These are phyloP conservation scores for Colletotrichum caudatum DNA, from an alignment of 2,329 filamentous ascomycete species.

Conservation along the genomic window DNA sequence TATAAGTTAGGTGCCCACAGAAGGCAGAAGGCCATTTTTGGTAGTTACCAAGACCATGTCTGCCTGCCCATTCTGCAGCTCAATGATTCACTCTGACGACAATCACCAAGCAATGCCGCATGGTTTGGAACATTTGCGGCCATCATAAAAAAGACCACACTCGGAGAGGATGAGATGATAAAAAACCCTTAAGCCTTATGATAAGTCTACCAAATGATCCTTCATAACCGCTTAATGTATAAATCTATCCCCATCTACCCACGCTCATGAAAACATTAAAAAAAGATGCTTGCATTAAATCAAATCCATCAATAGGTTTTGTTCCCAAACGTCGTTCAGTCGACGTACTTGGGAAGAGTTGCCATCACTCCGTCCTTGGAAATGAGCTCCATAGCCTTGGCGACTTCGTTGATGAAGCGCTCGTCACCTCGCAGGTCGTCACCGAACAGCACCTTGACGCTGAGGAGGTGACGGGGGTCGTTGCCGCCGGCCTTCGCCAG, in stretches of 20 bases:
- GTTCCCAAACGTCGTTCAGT: not conserved
- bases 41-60: not conserved
- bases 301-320: not conserved
- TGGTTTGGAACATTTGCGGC: too few relatives aligned
- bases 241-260: not conserved
- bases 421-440: conserved; percentile 62
- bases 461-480: conserved; percentile 57
- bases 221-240: conserved; percentile 2
- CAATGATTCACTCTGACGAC: not conserved
- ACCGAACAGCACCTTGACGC: conserved; percentile 62
- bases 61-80: not conserved
- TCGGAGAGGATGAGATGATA: not conserved
- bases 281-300: not conserved
- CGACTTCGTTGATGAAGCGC: conserved; percentile 60
- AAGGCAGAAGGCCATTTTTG: not conserved
- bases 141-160: not conserved
- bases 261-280: not conserved
- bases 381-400: conserved; percentile 61
- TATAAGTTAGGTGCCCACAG: not conserved
- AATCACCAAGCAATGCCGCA: not conserved
- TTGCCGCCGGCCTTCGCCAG: conserved; percentile 58
- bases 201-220: not conserved
- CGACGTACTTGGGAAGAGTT: conserved; percentile 62
- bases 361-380: conserved; percentile 60
- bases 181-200: not conserved